phyloP scores from a whole-genome alignment of 2,329 filamentous ascomycete genomes.

The Aureobasidium sp. region DNA sequence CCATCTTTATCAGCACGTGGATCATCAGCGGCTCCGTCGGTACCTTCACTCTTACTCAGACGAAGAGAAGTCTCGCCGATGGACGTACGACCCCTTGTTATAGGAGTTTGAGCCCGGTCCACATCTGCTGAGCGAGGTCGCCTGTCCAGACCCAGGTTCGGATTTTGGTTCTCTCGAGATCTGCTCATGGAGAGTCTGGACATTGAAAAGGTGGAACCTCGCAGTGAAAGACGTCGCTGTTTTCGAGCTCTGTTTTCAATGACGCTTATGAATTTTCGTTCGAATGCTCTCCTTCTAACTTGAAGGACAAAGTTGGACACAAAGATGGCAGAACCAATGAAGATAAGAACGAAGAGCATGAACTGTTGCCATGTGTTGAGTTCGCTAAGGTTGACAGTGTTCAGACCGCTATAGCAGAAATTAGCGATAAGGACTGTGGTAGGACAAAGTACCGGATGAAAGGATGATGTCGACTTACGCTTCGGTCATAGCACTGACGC shows the following conservation, averaged over 20 bases:
- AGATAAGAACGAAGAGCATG: conserved; percentile 55
- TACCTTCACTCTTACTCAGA: not conserved
- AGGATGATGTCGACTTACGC: conserved; percentile 29
- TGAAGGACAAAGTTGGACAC: conserved; percentile 57
- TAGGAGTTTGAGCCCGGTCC: not conserved
- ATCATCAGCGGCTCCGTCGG: not conserved
- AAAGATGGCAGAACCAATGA: conserved; percentile 58
- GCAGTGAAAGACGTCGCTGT: conserved; percentile 6
- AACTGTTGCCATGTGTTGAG: conserved; percentile 62
- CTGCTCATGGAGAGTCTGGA: not conserved
- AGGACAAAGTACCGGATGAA: not conserved
- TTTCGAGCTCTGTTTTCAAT: conserved; percentile 25
- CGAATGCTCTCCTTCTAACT: conserved; percentile 53
- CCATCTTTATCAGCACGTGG: not conserved
- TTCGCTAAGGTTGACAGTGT: conserved; percentile 55
- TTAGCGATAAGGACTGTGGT: not conserved
- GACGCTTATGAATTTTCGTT: conserved; percentile 49
- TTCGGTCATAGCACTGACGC: conserved; percentile 57
- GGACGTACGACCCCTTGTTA: not conserved
- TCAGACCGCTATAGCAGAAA: conserved; percentile 42
- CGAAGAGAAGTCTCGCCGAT: not conserved
- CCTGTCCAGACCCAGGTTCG: not conserved
- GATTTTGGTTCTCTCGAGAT: not conserved
- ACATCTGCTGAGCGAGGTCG: not conserved
- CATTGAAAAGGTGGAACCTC: not conserved